These are phyloP conservation scores for Boletus tylopilopsis DNA, from an alignment of 768 basidiomycete species.

Conservation along the genomic window DNA sequence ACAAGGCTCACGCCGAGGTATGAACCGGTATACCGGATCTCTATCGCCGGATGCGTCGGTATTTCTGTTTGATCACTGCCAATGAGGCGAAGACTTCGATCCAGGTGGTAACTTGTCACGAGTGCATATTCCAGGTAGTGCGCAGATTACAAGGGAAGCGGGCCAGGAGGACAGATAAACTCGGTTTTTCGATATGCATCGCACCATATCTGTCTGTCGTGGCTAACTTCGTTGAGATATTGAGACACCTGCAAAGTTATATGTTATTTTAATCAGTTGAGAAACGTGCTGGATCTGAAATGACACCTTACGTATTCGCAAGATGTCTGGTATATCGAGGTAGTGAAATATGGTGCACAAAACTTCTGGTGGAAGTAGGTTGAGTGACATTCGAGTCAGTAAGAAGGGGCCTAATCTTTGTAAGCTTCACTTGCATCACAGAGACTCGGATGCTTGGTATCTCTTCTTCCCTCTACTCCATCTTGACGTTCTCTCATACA, in stretches of 20 bases:
- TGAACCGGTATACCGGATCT: constrained; percentile 7
- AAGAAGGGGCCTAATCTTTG: too few species aligned
- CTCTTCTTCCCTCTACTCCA: neutral
- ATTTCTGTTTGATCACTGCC: neutral
- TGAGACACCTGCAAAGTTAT: constrained; percentile 10
- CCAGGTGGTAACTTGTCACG: constrained; percentile 8
- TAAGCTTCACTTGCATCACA: too few species aligned
- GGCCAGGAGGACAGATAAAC: constrained; percentile 18
- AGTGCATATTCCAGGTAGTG: constrained; percentile 14
- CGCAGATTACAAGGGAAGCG: constrained; percentile 11
- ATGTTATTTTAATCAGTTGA: too few species aligned
- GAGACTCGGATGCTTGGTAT: constrained; percentile 16
- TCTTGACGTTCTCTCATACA: neutral
- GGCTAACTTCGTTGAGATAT: constrained; percentile 5
- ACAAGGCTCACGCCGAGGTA: constrained; percentile 3
- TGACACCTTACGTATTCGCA: constrained; percentile 14
- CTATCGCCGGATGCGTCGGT: neutral
- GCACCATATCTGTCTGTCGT: constrained; percentile 14
- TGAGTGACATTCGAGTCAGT: constrained; percentile 1
- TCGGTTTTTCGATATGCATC: constrained; percentile 11
- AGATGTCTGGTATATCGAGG: constrained; percentile 16
- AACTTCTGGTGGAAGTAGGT: constrained; percentile 11
- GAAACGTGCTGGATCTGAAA: neutral
- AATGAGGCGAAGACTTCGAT: constrained; percentile 3
- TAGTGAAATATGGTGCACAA: constrained; percentile 9